phyloP scores from a whole-genome alignment of 2,329 filamentous ascomycete genomes.

The Hypocrella siamensis region DNA sequence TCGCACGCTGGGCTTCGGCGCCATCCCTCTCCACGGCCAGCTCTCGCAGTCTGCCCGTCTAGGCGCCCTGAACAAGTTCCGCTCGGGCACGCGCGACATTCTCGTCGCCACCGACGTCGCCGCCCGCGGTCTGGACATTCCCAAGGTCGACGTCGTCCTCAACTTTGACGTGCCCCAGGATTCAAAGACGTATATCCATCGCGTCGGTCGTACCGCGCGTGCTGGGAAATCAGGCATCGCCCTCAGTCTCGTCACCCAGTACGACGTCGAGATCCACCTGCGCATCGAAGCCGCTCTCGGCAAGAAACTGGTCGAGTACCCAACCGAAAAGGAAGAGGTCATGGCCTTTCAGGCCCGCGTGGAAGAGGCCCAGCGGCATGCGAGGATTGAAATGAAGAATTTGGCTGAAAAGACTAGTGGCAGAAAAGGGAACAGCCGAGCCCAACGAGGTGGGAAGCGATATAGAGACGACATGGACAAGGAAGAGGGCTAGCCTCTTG shows the following conservation, averaged over 20 bases:
- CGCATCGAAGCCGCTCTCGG: conserved; percentile 73
- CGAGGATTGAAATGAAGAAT: conserved; percentile 68
- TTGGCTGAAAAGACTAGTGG: conserved; percentile 53
- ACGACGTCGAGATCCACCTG: conserved; percentile 67
- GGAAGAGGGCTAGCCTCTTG: conserved; percentile 39
- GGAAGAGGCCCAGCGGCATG: conserved; percentile 68
- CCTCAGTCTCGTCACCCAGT: conserved; percentile 71
- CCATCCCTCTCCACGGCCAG: conserved; percentile 86
- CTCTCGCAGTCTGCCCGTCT: conserved; percentile 76
- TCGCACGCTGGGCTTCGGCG: conserved; percentile 70
- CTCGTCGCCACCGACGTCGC: conserved; percentile 91
- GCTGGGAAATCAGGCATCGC: conserved; percentile 75
- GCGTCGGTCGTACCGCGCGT: conserved; percentile 75
- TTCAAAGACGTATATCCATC: conserved; percentile 81
- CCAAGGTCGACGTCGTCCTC: conserved; percentile 73
- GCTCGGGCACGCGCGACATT: conserved; percentile 63
- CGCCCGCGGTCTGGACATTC: conserved; percentile 82
- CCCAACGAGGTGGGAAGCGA: conserved; percentile 24
- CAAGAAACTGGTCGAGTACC: conserved; percentile 56
- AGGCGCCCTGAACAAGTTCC: conserved; percentile 83
- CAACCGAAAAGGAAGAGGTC: conserved; percentile 64
- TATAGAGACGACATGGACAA: conserved; percentile 52
- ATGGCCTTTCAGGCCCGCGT: conserved; percentile 67
- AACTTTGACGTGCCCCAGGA: conserved; percentile 77
- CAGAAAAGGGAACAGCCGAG: conserved; percentile 27